These are phyloP conservation scores for Ophiostoma angusticollis DNA, from an alignment of 2,329 filamentous ascomycete species.

Conservation along the genomic window DNA sequence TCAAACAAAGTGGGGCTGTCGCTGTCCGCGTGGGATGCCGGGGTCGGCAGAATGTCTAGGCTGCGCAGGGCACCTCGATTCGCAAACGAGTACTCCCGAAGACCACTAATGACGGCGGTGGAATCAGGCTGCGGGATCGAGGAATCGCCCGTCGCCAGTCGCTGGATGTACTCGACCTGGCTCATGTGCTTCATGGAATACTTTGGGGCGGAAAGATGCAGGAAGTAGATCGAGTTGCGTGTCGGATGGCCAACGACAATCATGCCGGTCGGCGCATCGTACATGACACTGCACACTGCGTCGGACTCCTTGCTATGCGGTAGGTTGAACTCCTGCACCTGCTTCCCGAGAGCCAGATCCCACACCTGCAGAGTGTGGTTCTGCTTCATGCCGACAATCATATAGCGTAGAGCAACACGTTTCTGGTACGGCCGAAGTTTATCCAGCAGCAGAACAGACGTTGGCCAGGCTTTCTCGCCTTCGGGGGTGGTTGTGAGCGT, in stretches of 20 bases:
- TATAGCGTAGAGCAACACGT: constrained; percentile 78
- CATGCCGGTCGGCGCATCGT: constrained; percentile 84
- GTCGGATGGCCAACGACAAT: constrained; percentile 93
- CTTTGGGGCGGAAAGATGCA: constrained; percentile 86
- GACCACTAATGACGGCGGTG: constrained; percentile 92
- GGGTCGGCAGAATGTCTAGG: constrained; percentile 70
- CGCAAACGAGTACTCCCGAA: constrained; percentile 86
- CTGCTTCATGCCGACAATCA: constrained; percentile 96
- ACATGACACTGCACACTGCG: constrained; percentile 93
- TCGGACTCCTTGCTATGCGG: constrained; percentile 94
- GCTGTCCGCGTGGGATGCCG: constrained; percentile 47
- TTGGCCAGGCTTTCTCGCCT: constrained; percentile 90
- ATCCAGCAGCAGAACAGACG: constrained; percentile 89
- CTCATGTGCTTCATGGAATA: constrained; percentile 74
- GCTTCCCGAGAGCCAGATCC: constrained; percentile 90
- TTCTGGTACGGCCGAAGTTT: constrained; percentile 90
- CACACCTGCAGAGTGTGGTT: constrained; percentile 97
- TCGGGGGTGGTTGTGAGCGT: constrained; percentile 78
- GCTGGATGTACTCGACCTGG: constrained; percentile 78
- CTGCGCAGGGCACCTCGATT: constrained; percentile 80
- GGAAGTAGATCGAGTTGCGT: constrained; percentile 93
- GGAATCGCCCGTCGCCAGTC: constrained; percentile 58
- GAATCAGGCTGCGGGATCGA: constrained; percentile 76
- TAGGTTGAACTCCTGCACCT: constrained; percentile 92
- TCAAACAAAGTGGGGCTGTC: constrained; percentile 76